These are phyloP conservation scores for Penicillium maclennaniae DNA, from an alignment of 495 filamentous ascomycete genomes.

Conservation along the genomic window DNA sequence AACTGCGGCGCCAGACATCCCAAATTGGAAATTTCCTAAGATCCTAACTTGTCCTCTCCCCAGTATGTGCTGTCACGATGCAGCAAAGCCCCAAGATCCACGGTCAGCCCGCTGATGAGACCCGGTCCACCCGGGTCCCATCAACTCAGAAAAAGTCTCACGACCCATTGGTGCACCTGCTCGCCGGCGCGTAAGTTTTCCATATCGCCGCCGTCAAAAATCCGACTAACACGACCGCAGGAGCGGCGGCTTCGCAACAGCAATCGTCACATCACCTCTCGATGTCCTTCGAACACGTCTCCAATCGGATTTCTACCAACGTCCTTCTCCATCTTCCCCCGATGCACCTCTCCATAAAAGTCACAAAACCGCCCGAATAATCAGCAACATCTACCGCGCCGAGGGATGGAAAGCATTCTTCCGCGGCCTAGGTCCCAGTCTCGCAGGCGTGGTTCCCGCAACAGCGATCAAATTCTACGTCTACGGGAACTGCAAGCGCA, in stretches of 20 bases:
- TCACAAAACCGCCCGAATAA: constrained; percentile 75
- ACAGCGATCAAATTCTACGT: constrained; percentile 84
- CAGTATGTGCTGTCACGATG: constrained; percentile 19
- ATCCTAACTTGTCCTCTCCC: constrained; percentile 2
- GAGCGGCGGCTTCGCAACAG: constrained; percentile 79
- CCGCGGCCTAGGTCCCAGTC: constrained; percentile 83
- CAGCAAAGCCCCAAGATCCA: constrained; percentile 20
- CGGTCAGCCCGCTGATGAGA: constrained; percentile 12
- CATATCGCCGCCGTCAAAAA: constrained; percentile 5
- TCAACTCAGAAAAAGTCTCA: constrained; percentile 16
- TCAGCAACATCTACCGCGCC: constrained; percentile 66
- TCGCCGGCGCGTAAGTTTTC: constrained; percentile 74
- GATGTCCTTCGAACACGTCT: constrained; percentile 87
- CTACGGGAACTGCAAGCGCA: constrained; percentile 81
- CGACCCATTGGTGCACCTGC: constrained; percentile 69
- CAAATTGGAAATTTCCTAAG: constrained; percentile 15
- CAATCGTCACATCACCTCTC: constrained; percentile 76
- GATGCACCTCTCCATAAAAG: constrained; percentile 54
- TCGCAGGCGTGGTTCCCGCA: constrained; percentile 82
- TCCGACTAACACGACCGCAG: constrained; percentile 33
- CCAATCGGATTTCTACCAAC: constrained; percentile 86
- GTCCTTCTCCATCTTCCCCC: constrained; percentile 25
- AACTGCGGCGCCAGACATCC: constrained; percentile 12
- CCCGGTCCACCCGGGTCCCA: constrained; percentile 5
- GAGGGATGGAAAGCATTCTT: constrained; percentile 85